Conservation (phyloP, 305 asterid genomes). For the Euphrasia arctica region DNA sequence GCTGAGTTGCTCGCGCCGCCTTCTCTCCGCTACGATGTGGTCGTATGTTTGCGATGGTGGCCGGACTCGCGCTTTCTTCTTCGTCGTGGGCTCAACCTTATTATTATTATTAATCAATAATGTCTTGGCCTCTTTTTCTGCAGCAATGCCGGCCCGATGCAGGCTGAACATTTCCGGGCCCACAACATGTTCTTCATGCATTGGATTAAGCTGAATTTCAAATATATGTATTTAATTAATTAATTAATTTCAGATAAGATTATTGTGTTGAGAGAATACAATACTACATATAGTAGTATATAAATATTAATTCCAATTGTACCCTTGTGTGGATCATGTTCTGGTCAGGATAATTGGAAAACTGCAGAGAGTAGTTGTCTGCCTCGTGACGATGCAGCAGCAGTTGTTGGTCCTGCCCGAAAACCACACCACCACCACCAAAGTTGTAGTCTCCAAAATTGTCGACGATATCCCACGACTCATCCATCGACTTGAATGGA, state of each 20-base stretch:
- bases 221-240: not conserved
- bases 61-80: slow-evolving; percentile 38
- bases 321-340: slow-evolving; percentile 20
- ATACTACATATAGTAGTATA: not conserved
- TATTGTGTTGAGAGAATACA: too few relatives aligned
- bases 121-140: slow-evolving; percentile 20
- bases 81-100: slow-evolving; percentile 14
- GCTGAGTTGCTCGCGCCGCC: slow-evolving; percentile 63
- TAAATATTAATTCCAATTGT: not conserved
- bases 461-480: slow-evolving; percentile 26
- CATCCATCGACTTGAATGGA: slow-evolving; percentile 26
- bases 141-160: slow-evolving; percentile 5
- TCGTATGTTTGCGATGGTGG: slow-evolving; percentile 56
- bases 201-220: not conserved
- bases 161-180: slow-evolving; percentile 23
- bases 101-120: too few relatives aligned
- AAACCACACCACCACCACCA: slow-evolving; percentile 9
- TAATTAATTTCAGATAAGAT: not conserved
- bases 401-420: slow-evolving; percentile 28
- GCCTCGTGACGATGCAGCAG: too few relatives aligned
- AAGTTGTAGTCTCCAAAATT: slow-evolving; percentile 33
- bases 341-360: not conserved
- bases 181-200: slow-evolving; percentile 22
- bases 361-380: not conserved
- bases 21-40: slow-evolving; percentile 57